Conservation (phyloP, 345 rosid species). For the Brassica incana region DNA sequence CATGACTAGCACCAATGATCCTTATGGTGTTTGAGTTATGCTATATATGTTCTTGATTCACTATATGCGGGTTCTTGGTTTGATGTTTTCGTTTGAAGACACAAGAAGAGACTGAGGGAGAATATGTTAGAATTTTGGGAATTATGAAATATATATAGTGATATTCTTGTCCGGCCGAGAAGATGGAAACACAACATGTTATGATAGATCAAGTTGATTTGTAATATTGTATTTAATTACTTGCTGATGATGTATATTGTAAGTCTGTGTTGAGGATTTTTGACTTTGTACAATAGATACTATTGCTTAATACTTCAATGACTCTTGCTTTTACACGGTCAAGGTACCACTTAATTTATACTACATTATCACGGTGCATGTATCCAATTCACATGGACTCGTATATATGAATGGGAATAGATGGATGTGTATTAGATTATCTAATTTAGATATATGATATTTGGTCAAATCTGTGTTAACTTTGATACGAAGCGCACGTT, state of each 20-base stretch:
- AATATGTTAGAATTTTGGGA: neutral
- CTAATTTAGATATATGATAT: neutral
- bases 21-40: conserved; percentile 9
- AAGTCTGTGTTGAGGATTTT: neutral
- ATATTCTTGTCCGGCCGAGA: conserved; percentile 1
- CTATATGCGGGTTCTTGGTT: conserved; percentile 11
- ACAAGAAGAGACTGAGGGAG: conserved; percentile 1
- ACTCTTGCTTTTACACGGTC: conserved; percentile 23
- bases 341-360: conserved; percentile 29
- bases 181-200: conserved; percentile 8
- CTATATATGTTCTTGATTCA: conserved; percentile 18
- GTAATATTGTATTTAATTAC: conserved; percentile 8
- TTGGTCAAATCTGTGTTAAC: conserved; percentile 24
- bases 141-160: neutral
- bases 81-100: neutral
- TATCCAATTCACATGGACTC: neutral
- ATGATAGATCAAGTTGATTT: conserved; percentile 17
- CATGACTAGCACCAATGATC: conserved; percentile 1
- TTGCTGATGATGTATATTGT: conserved; percentile 3
- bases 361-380: neutral
- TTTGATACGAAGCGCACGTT: conserved; percentile 25
- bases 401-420: neutral
- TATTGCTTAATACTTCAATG: conserved; percentile 27
- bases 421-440: neutral
- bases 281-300: conserved; percentile 21